phyloP scores from a whole-genome alignment of 2,329 filamentous ascomycete species.

The Volutella citrinella region DNA sequence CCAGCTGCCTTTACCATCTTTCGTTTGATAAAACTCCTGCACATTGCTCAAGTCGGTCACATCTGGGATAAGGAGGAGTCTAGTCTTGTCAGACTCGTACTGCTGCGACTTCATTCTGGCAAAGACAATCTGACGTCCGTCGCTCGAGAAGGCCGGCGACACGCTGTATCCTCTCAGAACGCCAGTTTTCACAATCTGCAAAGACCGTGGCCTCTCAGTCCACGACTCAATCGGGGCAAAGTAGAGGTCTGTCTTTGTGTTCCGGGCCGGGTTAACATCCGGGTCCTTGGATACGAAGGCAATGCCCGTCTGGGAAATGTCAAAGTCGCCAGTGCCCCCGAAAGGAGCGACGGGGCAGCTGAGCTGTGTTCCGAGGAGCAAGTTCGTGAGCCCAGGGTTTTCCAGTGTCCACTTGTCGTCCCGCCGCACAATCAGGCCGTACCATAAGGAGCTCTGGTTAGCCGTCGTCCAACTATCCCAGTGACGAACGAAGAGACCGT shows the following conservation, averaged over 20 bases:
- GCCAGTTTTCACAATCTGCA: conserved; percentile 51
- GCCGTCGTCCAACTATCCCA: conserved; percentile 76
- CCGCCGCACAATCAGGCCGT: conserved; percentile 56
- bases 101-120: conserved; percentile 72
- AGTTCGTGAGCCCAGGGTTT: conserved; percentile 54
- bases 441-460: conserved; percentile 71
- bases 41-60: conserved; percentile 55
- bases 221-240: conserved; percentile 64
- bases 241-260: conserved; percentile 82
- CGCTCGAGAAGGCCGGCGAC: conserved; percentile 69
- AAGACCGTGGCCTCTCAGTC: conserved; percentile 48
- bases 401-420: conserved; percentile 41
- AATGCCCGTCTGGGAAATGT: conserved; percentile 63
- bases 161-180: conserved; percentile 62
- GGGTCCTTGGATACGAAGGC: conserved; percentile 76
- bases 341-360: conserved; percentile 74
- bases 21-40: conserved; percentile 59
- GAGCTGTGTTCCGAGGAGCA: conserved; percentile 56
- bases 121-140: conserved; percentile 70
- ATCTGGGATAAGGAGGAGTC: conserved; percentile 63
- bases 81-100: conserved; percentile 75
- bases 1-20: conserved; percentile 63
- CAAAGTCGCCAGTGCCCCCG: conserved; percentile 77
- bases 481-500: conserved; percentile 73
- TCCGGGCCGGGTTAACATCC: conserved; percentile 64